These are phyloP conservation scores for Neopestalotiopsis sp. DNA, from an alignment of 2,329 filamentous ascomycete genomes.

Conservation along the genomic window DNA sequence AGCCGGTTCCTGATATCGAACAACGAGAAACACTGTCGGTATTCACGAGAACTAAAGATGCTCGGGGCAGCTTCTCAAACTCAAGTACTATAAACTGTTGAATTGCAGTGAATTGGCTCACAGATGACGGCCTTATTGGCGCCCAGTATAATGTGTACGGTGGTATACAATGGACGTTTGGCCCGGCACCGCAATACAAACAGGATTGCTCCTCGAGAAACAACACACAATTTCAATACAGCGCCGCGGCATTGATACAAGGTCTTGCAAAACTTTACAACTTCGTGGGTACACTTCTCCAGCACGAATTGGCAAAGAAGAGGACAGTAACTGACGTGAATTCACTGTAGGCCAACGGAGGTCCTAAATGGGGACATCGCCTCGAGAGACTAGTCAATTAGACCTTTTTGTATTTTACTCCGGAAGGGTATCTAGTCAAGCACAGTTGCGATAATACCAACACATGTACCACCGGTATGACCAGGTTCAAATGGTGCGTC, in stretches of 20 bases:
- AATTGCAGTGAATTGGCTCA: background rate
- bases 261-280: constrained; percentile 68
- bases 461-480: constrained; percentile 64
- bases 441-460: constrained; percentile 55
- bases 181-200: background rate
- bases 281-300: constrained; percentile 35
- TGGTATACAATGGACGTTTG: constrained; percentile 42
- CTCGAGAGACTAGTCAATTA: constrained; percentile 51
- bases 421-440: constrained; percentile 40
- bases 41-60: no score
- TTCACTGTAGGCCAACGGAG: constrained; percentile 34
- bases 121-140: constrained; percentile 52
- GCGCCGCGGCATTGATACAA: constrained; percentile 56
- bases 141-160: constrained; percentile 64
- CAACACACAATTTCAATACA: constrained; percentile 61
- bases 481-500: constrained; percentile 63
- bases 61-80: no score
- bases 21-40: constrained; percentile 43
- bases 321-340: constrained; percentile 34
- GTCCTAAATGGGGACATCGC: constrained; percentile 48
- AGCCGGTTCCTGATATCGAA: constrained; percentile 36
- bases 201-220: constrained; percentile 33
- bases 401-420: background rate
- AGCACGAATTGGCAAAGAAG: background rate
- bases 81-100: no score